phyloP scores from a whole-genome alignment of 78 protist species.

The Dictyostelium purpureum region DNA sequence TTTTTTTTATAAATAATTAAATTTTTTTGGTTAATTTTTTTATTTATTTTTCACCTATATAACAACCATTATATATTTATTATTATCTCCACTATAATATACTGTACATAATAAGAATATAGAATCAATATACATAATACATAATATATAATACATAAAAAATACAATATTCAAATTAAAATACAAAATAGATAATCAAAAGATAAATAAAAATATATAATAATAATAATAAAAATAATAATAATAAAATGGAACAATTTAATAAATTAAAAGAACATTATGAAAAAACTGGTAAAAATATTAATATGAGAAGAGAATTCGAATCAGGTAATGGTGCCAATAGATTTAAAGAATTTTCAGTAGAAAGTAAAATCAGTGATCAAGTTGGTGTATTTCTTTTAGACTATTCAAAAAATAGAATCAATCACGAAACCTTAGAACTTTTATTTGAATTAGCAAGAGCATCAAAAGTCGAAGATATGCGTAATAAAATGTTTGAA shows the following conservation, averaged over 20 bases:
- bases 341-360: conserved; percentile 66
- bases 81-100: too few species aligned
- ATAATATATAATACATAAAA: too few species aligned
- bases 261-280: conserved; percentile 5
- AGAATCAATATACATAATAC: too few species aligned
- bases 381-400: conserved; percentile 67
- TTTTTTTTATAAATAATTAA: background rate
- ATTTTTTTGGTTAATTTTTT: background rate
- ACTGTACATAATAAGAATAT: too few species aligned
- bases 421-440: conserved; percentile 81
- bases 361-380: background rate
- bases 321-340: conserved; percentile 8
- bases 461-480: conserved; percentile 51
- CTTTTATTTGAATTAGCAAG: conserved; percentile 77
- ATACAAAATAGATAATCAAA: too few species aligned
- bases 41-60: background rate
- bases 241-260: background rate
- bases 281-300: background rate
- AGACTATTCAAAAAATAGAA: conserved; percentile 92
- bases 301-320: conserved; percentile 64
- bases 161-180: too few species aligned
- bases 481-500: conserved; percentile 85
- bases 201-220: too few species aligned
- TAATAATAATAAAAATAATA: background rate
- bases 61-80: too few species aligned